Conservation (phyloP, 2,329 filamentous ascomycete genomes). For the Phoma sp. region DNA sequence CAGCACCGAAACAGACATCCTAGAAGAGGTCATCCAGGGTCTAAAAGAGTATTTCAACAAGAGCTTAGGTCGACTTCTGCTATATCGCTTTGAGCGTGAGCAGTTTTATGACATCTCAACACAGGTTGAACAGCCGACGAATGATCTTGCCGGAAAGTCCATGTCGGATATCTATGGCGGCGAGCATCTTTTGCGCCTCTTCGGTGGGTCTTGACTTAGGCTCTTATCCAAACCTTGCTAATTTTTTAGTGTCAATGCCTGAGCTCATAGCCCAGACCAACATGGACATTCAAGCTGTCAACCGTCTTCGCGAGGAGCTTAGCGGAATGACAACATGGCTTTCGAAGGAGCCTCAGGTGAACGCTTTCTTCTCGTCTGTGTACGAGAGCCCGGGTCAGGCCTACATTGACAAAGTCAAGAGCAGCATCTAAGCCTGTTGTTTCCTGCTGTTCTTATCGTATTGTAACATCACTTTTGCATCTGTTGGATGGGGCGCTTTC, state of each 20-base stretch:
- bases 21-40: constrained; percentile 87
- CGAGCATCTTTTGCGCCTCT: constrained; percentile 87
- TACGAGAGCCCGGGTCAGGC: constrained; percentile 77
- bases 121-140: constrained; percentile 67
- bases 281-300: constrained; percentile 92
- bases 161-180: constrained; percentile 87
- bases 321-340: constrained; percentile 87
- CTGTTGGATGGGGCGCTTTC: constrained; percentile 9
- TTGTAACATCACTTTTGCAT: constrained; percentile 27
- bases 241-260: constrained; percentile 76
- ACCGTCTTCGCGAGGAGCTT: constrained; percentile 86
- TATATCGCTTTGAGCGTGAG: constrained; percentile 92
- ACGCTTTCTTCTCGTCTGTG: constrained; percentile 77
- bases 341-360: constrained; percentile 69
- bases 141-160: constrained; percentile 72
- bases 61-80: constrained; percentile 82
- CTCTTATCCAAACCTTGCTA: constrained; percentile 3
- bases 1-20: constrained; percentile 79
- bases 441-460: background rate
- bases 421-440: constrained; percentile 34
- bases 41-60: constrained; percentile 95
- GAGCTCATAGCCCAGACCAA: constrained; percentile 97
- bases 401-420: constrained; percentile 72
- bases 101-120: constrained; percentile 84
- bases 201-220: constrained; percentile 68